These are phyloP conservation scores for Ceratobasidium theobromae DNA, from an alignment of 1,284 basidiomycete species.

Conservation along the genomic window DNA sequence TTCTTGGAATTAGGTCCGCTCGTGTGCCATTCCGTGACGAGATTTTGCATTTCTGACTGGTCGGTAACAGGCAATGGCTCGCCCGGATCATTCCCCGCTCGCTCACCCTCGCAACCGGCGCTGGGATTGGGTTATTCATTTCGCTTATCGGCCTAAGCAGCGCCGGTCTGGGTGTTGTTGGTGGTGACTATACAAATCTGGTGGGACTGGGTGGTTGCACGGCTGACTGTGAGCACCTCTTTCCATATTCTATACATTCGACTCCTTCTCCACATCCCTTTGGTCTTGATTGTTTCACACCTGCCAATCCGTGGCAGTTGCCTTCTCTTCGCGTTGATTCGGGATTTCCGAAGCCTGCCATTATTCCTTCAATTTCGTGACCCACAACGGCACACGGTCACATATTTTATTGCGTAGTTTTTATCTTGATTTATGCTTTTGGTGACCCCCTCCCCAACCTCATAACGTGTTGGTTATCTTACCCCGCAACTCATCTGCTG, in stretches of 20 bases:
- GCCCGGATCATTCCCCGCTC: constrained; percentile 86
- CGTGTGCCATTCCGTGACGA: not conserved
- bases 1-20: constrained; percentile 69
- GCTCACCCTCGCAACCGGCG: constrained; percentile 79
- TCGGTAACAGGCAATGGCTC: constrained; percentile 65
- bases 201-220: constrained; percentile 82
- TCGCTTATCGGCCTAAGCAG: constrained; percentile 54
- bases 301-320: too few species aligned
- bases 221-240: constrained; percentile 48
- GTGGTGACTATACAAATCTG: constrained; percentile 69
- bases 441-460: too few species aligned
- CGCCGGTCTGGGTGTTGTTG: constrained; percentile 73
- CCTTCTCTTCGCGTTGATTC: not conserved
- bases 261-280: not conserved
- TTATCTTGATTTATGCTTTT: not conserved
- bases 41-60: not conserved
- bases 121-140: constrained; percentile 85
- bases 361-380: not conserved
- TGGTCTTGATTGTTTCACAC: not conserved
- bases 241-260: not conserved
- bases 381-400: not conserved
- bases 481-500: not conserved
- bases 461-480: not conserved
- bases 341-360: not conserved
- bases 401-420: not conserved